These are phyloP conservation scores for Vinca minor DNA, from an alignment of 257 asterid species.

Conservation along the genomic window DNA sequence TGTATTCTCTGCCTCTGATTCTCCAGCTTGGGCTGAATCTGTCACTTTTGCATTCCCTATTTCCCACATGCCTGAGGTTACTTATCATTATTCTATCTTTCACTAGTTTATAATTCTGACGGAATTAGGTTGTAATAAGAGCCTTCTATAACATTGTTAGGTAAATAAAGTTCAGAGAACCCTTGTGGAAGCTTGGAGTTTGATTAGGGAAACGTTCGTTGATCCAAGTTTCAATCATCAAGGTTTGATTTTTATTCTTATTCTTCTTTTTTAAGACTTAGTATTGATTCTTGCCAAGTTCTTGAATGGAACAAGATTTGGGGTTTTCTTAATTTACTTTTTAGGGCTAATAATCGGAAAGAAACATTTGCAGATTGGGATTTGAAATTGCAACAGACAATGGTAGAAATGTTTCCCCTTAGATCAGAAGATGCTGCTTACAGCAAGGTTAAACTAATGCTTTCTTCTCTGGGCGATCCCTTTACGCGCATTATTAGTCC, in stretches of 20 bases:
- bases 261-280: not conserved
- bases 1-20: slow-evolving; percentile 31
- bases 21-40: slow-evolving; percentile 69
- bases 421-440: slow-evolving; percentile 94
- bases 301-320: not conserved
- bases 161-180: slow-evolving; percentile 89
- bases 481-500: slow-evolving; percentile 88
- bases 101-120: not conserved
- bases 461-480: slow-evolving; percentile 93
- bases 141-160: slow-evolving; percentile 25
- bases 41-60: slow-evolving; percentile 85
- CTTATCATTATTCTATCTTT: not conserved
- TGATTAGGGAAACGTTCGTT: slow-evolving; percentile 80
- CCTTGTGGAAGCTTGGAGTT: slow-evolving; percentile 93
- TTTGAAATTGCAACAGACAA: slow-evolving; percentile 80
- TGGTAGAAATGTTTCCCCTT: slow-evolving; percentile 83
- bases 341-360: not conserved
- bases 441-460: slow-evolving; percentile 82
- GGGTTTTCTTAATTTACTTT: not conserved
- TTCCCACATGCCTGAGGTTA: slow-evolving; percentile 81
- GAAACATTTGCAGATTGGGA: slow-evolving; percentile 67
- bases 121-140: not conserved
- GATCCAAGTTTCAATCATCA: slow-evolving; percentile 99
- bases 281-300: not conserved
- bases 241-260: slow-evolving; percentile 31